Conservation (phyloP, 2,329 filamentous ascomycete species). For the Aspergillus vadensis region DNA sequence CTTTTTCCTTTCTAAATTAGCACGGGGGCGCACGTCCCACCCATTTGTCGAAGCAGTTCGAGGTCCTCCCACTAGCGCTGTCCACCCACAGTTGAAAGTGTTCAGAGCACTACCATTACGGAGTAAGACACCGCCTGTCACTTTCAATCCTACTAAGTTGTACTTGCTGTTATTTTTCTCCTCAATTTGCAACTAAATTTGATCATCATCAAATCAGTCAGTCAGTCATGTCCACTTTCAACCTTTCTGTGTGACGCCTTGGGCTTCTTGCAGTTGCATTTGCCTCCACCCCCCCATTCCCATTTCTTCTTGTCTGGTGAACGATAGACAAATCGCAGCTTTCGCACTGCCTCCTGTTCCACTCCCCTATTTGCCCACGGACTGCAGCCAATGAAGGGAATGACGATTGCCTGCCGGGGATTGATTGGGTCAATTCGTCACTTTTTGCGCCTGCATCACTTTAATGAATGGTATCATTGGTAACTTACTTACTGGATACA, state of each 20-base stretch:
- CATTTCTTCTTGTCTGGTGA: background rate
- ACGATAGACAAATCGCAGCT: background rate
- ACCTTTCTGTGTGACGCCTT: background rate
- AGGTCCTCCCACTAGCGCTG: background rate
- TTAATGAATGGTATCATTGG: background rate
- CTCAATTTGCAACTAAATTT: too few species aligned
- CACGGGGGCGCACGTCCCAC: constrained; percentile 10
- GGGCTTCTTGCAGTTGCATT: background rate
- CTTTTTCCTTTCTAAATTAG: background rate
- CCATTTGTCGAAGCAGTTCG: constrained; percentile 4
- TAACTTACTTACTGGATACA: too few species aligned
- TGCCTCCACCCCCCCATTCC: background rate
- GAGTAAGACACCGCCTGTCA: background rate
- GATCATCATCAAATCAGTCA: too few species aligned
- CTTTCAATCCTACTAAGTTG: background rate
- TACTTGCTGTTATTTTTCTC: background rate
- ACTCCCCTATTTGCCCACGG: background rate
- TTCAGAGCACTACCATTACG: background rate
- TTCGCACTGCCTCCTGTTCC: constrained; percentile 3
- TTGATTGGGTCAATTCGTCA: constrained; percentile 2
- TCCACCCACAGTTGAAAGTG: background rate
- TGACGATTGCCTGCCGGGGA: constrained; percentile 5
- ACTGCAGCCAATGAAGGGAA: constrained; percentile 1
- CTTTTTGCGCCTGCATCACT: background rate
- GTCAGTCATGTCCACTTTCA: background rate